phyloP scores from a whole-genome alignment of 2,329 filamentous ascomycete species.

The Microascus cirrosus region DNA sequence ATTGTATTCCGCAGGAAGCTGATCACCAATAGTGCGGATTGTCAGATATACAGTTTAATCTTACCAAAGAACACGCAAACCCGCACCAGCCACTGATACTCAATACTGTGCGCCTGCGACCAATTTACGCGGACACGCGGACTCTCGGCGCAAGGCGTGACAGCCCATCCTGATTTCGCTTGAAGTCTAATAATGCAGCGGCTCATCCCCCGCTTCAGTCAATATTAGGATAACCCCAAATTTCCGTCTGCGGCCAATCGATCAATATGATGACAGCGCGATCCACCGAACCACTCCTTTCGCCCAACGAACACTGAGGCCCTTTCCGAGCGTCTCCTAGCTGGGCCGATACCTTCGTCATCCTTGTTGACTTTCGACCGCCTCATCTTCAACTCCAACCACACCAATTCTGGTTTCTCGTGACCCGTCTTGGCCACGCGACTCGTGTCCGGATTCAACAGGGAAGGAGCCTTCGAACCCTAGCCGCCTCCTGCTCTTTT shows the following conservation, averaged over 20 bases:
- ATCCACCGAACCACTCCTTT: background rate
- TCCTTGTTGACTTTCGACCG: background rate
- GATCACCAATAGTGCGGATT: background rate
- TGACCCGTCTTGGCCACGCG: background rate
- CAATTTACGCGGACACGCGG: conserved; percentile 6
- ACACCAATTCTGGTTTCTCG: background rate
- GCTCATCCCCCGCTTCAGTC: background rate
- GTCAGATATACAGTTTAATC: background rate
- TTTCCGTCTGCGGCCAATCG: background rate
- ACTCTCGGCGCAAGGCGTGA: background rate
- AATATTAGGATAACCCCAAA: conserved; percentile 3
- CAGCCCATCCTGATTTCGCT: background rate
- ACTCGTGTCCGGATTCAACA: background rate
- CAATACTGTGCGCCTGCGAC: background rate
- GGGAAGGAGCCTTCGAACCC: background rate
- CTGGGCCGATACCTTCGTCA: background rate
- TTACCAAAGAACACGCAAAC: background rate
- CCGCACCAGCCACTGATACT: background rate
- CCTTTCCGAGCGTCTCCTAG: background rate
- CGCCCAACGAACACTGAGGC: background rate
- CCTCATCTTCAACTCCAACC: background rate
- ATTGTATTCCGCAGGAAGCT: background rate
- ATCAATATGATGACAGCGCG: background rate
- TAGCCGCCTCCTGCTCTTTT: background rate
- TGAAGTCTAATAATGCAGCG: background rate